These are phyloP conservation scores for Penicillium expansum DNA, from an alignment of 2,329 filamentous ascomycete genomes.

Conservation along the genomic window DNA sequence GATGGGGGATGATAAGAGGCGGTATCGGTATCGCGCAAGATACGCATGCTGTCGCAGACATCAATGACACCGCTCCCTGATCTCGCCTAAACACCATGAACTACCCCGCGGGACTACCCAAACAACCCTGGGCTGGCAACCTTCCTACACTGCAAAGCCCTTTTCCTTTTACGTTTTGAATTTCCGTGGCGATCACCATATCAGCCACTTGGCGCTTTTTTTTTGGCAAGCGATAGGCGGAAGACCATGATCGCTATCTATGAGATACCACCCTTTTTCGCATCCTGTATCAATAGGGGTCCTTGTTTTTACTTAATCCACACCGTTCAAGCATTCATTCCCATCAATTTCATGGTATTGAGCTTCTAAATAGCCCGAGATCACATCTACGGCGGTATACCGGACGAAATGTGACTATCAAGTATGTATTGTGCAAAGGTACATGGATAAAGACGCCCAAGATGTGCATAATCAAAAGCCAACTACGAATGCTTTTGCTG, in stretches of 20 bases:
- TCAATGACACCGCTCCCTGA: not conserved
- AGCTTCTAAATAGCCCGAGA: not conserved
- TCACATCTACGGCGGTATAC: not conserved
- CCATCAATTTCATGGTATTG: no score
- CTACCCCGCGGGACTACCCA: not conserved
- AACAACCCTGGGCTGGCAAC: not conserved
- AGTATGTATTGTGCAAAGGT: not conserved
- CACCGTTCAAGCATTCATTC: conserved; percentile 6
- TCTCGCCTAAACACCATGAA: not conserved
- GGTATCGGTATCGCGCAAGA: not conserved
- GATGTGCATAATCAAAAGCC: not conserved
- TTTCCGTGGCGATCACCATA: conserved; percentile 8
- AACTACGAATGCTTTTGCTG: not conserved
- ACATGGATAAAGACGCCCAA: not conserved
- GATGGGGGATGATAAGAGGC: not conserved
- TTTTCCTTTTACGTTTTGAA: conserved; percentile 8
- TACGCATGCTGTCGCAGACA: not conserved
- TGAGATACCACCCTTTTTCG: conserved; percentile 27
- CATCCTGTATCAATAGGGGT: conserved; percentile 25
- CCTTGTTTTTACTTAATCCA: conserved; percentile 19
- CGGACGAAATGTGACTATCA: not conserved
- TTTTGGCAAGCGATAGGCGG: conserved; percentile 20
- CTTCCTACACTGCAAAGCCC: not conserved
- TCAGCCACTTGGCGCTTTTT: conserved; percentile 12
- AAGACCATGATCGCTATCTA: conserved; percentile 17